Base-by-base conservation (phyloP, 768 basidiomycete species). In the Cystobasidium ongulense region DNA sequence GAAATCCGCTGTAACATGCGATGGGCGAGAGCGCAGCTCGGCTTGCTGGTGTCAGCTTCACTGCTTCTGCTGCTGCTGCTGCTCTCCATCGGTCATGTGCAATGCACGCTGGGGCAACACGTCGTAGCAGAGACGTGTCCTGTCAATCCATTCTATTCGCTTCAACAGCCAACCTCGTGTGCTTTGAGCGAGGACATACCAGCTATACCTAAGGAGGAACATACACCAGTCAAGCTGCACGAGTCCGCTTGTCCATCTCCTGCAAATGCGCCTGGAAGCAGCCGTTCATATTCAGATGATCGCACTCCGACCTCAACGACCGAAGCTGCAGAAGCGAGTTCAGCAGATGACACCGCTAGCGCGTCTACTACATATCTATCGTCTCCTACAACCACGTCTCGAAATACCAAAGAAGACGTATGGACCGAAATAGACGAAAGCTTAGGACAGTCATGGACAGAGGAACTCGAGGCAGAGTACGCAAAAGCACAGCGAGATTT, bases 401-500 rank as follows among this genome's bases (percentile, higher is more conserved):
- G 57, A 31, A 27, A 10, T 35, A 2, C 23, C 11, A 59, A 59
- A 59, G 11, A 50, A 8, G 46, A 50, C 21, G 7, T 50, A 50
- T 21, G 46, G 46, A 59, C 57, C 23, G 57, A 59, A 59, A 59
- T 59, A 59, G 57, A 59, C 33, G 57, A 59, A 10, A 59, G 57
- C 57, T 59, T 59, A 29, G 57, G 57, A 29, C 57, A 59, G 23
- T 59, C 57, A 21, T 59, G 57, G 57, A 59, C 29, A 15, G 23
- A 13, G 13, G 57, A 59, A 35, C 57, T 59, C 7, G 57, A 59
- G 33, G 57, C 25, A 15, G 57, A 59, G 33, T 29, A 59, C 23
- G 57, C 25, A 31, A 59, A 21, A 59, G 33, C 33, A 7, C 57
- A 59, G 21, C 25, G 29, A 27, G 33, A 35, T 7, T 35, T 59